Evolutionary conservation across 2,329 filamentous ascomycete species (phyloP).

Genomic region (Fusarium sterilihyphosum): DNA sequence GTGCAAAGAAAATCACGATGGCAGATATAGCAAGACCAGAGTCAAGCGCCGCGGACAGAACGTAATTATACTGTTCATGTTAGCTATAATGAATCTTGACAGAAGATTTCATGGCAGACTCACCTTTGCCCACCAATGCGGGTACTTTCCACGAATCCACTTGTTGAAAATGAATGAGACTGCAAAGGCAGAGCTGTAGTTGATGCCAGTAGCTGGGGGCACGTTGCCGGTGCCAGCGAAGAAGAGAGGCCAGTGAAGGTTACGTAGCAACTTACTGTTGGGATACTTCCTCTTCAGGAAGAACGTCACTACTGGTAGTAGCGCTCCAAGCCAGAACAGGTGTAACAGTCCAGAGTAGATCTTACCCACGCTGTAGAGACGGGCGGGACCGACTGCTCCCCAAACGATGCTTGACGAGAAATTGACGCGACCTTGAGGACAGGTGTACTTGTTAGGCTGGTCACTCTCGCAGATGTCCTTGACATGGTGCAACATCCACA

Average conservation of each 20-base stretch:
- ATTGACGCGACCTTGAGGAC: not conserved
- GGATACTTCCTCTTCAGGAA: not conserved
- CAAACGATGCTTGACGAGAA: not conserved
- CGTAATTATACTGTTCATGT: not conserved
- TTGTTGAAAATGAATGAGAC: conserved; percentile 1
- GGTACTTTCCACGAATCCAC: not conserved
- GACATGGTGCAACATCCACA: not conserved
- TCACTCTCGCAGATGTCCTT: not conserved
- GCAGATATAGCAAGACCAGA: not conserved
- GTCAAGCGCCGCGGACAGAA: not conserved
- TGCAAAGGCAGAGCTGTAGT: not conserved
- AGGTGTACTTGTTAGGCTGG: not conserved
- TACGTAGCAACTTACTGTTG: not conserved
- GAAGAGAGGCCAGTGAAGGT: conserved; percentile 3
- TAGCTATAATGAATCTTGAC: not conserved
- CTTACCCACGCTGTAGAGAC: not conserved
- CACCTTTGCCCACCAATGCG: conserved; percentile 4
- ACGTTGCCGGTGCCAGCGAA: not conserved
- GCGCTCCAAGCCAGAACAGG: not conserved
- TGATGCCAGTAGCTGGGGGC: not conserved
- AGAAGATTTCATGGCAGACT: not conserved
- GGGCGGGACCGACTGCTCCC: not conserved
- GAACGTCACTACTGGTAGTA: not conserved
- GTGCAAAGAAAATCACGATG: not conserved
- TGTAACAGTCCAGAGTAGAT: not conserved